Evolutionary conservation across 768 basidiomycete genomes (phyloP), one percentile per base, ranked within the genome.

Genomic region (Suillus paluster): DNA sequence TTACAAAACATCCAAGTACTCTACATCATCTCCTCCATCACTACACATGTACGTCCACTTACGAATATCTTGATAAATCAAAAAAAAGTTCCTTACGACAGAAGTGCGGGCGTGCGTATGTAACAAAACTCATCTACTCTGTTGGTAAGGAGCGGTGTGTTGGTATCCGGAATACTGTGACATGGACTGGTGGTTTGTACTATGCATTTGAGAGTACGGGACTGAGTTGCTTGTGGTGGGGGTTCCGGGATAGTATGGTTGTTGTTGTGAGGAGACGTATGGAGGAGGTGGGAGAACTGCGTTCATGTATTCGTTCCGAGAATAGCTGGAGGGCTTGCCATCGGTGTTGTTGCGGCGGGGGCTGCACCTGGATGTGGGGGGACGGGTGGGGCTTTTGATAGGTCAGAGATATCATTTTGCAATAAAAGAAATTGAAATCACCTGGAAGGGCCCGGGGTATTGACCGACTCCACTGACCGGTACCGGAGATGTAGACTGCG

Each of bases 61-160:
- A 55, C 25, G 54, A 55, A 55, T 55, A 55, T 55, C 58, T 57
- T 19, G 48, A 45, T 49, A 53, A 55, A 54, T 54, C 36, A 55
- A 57, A 44, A 12, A 55, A 57, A 44, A 12, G 21, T 36, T 56
- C n/a, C 36, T 34, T 25, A 2, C 49, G 25, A 33, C 21, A 56
- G 34, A 33, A 14, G 10, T 33, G 49, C 4, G n/a, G n/a, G 6
- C 19, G 45, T 59, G 27, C 27, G 41, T 50, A 25, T 25, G 25
- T 19, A 6, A 30, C 15, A 49, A 55, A n/a, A 55, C 17, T 55
- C 23, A 75, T 66, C 69, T 67, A 64, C 63, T 66, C 25, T 71
- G 74, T 52, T 71, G 73, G 57, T 74, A 75, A 46, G 72, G 65
- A 44, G 71, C 58, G 23, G 73, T 55, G 19, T 74, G 74, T 55